These are phyloP conservation scores for Sutorius eximius DNA, from an alignment of 1,284 basidiomycete genomes.

Conservation along the genomic window DNA sequence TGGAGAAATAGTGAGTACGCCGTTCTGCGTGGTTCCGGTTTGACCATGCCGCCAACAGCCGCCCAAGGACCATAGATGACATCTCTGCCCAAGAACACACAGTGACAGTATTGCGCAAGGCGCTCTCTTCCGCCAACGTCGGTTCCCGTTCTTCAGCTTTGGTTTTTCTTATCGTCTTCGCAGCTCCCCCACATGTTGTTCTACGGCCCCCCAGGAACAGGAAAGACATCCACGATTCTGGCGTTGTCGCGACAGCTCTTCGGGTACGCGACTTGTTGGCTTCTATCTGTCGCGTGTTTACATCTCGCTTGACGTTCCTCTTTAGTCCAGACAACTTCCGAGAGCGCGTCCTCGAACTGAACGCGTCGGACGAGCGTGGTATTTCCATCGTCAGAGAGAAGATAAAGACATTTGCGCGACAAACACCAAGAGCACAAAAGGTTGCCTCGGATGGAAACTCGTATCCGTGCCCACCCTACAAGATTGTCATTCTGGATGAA, in stretches of 20 bases:
- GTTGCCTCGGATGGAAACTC: slow-evolving; percentile 76
- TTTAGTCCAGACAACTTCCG: slow-evolving; percentile 92
- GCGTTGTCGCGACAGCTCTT: slow-evolving; percentile 94
- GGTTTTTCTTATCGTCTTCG: slow-evolving; percentile 9
- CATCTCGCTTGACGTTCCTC: slow-evolving; percentile 2
- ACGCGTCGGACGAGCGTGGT: slow-evolving; percentile 98
- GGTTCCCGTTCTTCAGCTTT: slow-evolving; percentile 15
- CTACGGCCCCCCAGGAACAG: slow-evolving; percentile 98
- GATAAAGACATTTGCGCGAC: slow-evolving; percentile 97
- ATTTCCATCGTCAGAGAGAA: slow-evolving; percentile 97
- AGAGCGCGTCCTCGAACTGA: slow-evolving; percentile 94
- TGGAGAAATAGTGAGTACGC: slow-evolving; percentile 87
- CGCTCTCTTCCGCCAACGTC: slow-evolving; percentile 91
- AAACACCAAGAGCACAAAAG: slow-evolving; percentile 82
- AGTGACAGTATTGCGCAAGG: slow-evolving; percentile 88
- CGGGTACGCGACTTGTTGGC: slow-evolving; percentile 57
- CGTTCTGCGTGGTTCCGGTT: not conserved
- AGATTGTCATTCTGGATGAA: slow-evolving; percentile 98
- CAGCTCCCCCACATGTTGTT: slow-evolving; percentile 99
- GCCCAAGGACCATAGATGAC: slow-evolving; percentile 97
- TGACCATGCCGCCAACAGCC: slow-evolving; percentile 48
- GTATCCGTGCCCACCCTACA: slow-evolving; percentile 97
- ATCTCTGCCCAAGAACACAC: slow-evolving; percentile 97
- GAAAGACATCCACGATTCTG: slow-evolving; percentile 98
- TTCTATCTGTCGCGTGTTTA: not conserved